Conservation (phyloP, 345 rosid species). For the Odontarrhena argentea region DNA sequence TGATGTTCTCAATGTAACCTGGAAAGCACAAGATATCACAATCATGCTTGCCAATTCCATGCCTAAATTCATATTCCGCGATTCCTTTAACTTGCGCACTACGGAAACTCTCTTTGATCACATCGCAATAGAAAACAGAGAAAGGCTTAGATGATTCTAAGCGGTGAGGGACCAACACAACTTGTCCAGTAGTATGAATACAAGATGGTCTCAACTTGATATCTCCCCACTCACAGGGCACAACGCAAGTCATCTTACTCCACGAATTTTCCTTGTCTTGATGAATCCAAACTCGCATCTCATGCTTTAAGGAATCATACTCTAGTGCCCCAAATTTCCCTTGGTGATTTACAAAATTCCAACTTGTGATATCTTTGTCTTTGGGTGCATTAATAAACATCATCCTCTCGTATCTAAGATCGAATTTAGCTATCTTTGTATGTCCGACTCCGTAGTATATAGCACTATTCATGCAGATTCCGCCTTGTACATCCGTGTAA, state of each 20-base stretch:
- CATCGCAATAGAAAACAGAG: conserved; percentile 4
- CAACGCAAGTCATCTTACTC: neutral
- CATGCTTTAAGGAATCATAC: neutral
- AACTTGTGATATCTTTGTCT: neutral
- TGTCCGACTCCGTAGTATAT: conserved; percentile 1
- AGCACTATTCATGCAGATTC: neutral
- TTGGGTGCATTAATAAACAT: neutral
- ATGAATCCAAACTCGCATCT: neutral
- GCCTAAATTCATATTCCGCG: conserved; percentile 1
- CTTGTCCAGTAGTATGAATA: conserved; percentile 8
- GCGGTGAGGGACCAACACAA: conserved; percentile 2
- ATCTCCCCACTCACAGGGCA: neutral
- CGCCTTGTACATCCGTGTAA: neutral
- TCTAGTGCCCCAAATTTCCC: no score
- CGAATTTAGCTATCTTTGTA: neutral
- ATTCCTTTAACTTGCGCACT: conserved; percentile 13
- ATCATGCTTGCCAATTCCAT: neutral
- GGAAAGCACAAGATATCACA: conserved; percentile 1
- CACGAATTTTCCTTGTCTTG: neutral
- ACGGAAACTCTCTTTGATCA: conserved; percentile 6
- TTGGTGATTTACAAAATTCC: no score
- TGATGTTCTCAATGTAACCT: conserved; percentile 17
- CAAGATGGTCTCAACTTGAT: neutral
- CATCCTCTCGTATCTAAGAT: conserved; percentile 10
- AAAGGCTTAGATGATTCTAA: conserved; percentile 21